A percentile compares a stretch with the other conserved stretches of the same genome.
Conservation (phyloP, 495 filamentous ascomycete genomes). For the Pyrenula massariospora region DNA sequence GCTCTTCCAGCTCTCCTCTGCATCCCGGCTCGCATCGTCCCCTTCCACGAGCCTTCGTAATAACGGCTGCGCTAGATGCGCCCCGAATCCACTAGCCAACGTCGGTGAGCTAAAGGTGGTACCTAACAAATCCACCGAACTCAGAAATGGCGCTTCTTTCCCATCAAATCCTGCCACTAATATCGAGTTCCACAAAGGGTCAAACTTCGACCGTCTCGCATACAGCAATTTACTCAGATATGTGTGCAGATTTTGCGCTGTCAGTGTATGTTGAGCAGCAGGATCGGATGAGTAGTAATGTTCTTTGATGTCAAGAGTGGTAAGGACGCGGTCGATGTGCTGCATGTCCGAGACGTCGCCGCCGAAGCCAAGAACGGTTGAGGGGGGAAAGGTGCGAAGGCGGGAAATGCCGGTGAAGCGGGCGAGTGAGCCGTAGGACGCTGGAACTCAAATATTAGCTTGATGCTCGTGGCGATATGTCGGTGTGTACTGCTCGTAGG, state of each 20-base stretch:
- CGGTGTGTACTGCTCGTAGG: background rate
- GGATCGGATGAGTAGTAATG: conserved; percentile 50
- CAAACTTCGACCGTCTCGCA: conserved; percentile 84
- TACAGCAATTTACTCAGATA: conserved; percentile 93
- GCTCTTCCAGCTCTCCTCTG: background rate
- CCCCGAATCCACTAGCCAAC: conserved; percentile 87
- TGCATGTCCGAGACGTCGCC: conserved; percentile 98
- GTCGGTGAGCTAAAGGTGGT: conserved; percentile 81
- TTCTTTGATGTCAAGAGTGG: conserved; percentile 75
- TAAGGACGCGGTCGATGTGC: conserved; percentile 82
- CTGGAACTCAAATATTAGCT: conserved; percentile 27
- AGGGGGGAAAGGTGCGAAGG: conserved; percentile 65
- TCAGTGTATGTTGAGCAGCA: conserved; percentile 43
- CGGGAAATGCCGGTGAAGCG: conserved; percentile 91
- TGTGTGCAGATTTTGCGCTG: conserved; percentile 88
- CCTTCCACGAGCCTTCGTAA: conserved; percentile 72
- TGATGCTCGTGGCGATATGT: background rate
- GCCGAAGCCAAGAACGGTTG: conserved; percentile 73
- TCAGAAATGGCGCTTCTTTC: conserved; percentile 72
- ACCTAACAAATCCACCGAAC: conserved; percentile 80
- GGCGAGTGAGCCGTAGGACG: conserved; percentile 93
- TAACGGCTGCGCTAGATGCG: conserved; percentile 84
- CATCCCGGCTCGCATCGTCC: conserved; percentile 54
- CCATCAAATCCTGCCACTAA: conserved; percentile 82
- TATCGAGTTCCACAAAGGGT: conserved; percentile 93